Base-by-base conservation (phyloP, 768 basidiomycete species). In the Neoboletus subvelutipes region DNA sequence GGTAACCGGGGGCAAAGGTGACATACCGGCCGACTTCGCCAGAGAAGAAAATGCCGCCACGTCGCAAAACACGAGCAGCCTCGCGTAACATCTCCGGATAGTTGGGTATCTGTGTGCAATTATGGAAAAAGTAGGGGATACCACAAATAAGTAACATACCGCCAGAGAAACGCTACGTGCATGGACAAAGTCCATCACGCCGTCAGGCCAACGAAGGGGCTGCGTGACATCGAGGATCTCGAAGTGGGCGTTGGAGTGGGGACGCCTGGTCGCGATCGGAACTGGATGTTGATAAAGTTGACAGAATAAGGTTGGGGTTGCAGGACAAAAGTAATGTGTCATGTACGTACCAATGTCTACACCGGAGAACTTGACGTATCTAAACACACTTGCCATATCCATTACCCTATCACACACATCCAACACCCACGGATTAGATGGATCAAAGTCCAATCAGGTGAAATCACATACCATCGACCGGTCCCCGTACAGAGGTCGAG, bases 401-500 rank as follows among this genome's bases (percentile, higher is more conserved):
- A 86, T 78, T 5, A 84, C 76, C 90, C 90, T 92, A 66, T 59
- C 52, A 60, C 62, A 63, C 56, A 48, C 55, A 55, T 55, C 51
- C 33, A 40, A 22, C 12, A 46, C 43, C 51, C 37, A 24, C 28
- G 52, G 55, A 63, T 66, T 64, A 66, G 46, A 45, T 61, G 43
- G 33, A 58, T 60, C 50, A 59, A 50, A 55, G 54, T 47, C 56
- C 59, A 58, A 66, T 54, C 52, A 45, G 50, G 60, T 52, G 50
- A 28, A 46, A 57, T 60, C 50, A 73, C 80, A 53, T 59, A 88
- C 90, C 90, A 93, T 72, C 67, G 73, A 6, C 90, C 90, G 18
- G 80, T 87, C 18, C 90, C 90, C 8, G 85, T 88, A 60, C 90
- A 85, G n/a, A 91, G 64, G 71, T 93, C 90, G 47, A 93, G 76